A percentile compares a stretch with the other conserved stretches of the same genome.
phyloP scores from a whole-genome alignment of 345 rosid genomes.

The Hypericum perforatum region DNA sequence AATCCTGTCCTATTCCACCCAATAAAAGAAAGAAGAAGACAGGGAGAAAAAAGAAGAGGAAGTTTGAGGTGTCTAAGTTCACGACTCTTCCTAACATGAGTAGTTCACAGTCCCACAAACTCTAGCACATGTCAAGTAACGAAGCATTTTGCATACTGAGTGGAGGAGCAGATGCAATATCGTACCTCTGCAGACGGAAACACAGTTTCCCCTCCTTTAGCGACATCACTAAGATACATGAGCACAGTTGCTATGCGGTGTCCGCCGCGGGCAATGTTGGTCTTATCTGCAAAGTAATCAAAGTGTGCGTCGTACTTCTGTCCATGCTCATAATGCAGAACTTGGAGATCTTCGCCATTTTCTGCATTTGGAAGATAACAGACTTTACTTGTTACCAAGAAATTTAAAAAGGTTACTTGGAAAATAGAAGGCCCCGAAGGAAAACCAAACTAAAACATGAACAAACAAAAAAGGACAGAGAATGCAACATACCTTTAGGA shows the following conservation, averaged over 20 bases:
- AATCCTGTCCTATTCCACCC: no score
- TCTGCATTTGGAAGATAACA: slow-evolving; percentile 28
- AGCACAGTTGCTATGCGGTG: slow-evolving; percentile 85
- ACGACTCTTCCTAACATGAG: no score
- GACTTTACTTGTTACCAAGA: no score
- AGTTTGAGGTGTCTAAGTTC: no score
- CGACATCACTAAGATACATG: slow-evolving; percentile 80
- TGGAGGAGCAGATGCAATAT: slow-evolving; percentile 1
- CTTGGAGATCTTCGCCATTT: slow-evolving; percentile 92
- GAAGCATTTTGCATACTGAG: neutral
- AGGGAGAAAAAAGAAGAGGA: no score
- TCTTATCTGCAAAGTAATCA: slow-evolving; percentile 85
- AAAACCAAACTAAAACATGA: neutral
- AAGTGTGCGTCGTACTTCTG: slow-evolving; percentile 85
- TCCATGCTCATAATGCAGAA: slow-evolving; percentile 78
- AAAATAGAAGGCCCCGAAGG: neutral
- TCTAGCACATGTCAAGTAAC: no score
- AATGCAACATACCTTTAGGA: slow-evolving; percentile 57
- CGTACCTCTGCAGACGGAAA: slow-evolving; percentile 85
- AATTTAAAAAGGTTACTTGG: no score
- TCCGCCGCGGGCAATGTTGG: slow-evolving; percentile 88
- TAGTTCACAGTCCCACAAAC: no score
- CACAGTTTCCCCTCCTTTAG: slow-evolving; percentile 91
- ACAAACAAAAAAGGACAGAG: neutral
- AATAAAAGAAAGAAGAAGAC: no score